A percentile compares a stretch with the other conserved stretches of the same genome.
Conservation (phyloP, 2,329 filamentous ascomycete genomes). For the Talaromyces marneffei region DNA sequence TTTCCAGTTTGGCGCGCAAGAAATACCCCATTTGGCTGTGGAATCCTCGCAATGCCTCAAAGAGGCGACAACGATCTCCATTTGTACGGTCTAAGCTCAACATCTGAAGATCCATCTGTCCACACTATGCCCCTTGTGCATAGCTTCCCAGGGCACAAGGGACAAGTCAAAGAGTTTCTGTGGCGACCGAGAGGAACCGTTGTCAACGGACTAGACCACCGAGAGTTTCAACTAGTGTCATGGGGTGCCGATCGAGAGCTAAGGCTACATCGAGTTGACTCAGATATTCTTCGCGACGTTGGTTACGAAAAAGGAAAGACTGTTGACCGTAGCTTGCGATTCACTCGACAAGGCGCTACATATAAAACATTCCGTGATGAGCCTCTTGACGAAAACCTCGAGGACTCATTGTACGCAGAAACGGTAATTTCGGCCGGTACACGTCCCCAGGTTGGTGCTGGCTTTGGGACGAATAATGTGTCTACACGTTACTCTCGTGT, state of each 20-base stretch:
- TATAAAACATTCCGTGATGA: conserved; percentile 82
- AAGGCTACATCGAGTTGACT: conserved; percentile 67
- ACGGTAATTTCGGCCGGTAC: conserved; percentile 26
- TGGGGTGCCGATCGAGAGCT: conserved; percentile 86
- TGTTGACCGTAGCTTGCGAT: conserved; percentile 58
- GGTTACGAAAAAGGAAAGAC: conserved; percentile 66
- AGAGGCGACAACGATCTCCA: conserved; percentile 79
- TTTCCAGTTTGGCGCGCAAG: conserved; percentile 89
- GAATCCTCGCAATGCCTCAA: conserved; percentile 85
- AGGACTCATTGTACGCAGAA: conserved; percentile 42
- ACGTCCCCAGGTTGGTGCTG: conserved; percentile 24
- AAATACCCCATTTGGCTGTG: conserved; percentile 83
- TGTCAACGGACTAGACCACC: conserved; percentile 65
- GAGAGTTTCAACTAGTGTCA: conserved; percentile 88
- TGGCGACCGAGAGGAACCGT: conserved; percentile 73
- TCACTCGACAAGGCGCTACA: conserved; percentile 75
- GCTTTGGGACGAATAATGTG: conserved; percentile 44
- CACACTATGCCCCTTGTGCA: conserved; percentile 42
- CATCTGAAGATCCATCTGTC: conserved; percentile 32
- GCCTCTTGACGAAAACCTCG: conserved; percentile 53
- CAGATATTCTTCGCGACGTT: conserved; percentile 59
- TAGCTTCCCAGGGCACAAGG: conserved; percentile 51
- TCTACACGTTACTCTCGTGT: conserved; percentile 49
- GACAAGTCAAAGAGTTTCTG: conserved; percentile 80
- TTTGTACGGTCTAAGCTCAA: conserved; percentile 64